A percentile compares a stretch with the other conserved stretches of the same genome.
Evolutionary conservation across 2,329 filamentous ascomycete species (phyloP).

Genomic region (Hypoxylon sp.): DNA sequence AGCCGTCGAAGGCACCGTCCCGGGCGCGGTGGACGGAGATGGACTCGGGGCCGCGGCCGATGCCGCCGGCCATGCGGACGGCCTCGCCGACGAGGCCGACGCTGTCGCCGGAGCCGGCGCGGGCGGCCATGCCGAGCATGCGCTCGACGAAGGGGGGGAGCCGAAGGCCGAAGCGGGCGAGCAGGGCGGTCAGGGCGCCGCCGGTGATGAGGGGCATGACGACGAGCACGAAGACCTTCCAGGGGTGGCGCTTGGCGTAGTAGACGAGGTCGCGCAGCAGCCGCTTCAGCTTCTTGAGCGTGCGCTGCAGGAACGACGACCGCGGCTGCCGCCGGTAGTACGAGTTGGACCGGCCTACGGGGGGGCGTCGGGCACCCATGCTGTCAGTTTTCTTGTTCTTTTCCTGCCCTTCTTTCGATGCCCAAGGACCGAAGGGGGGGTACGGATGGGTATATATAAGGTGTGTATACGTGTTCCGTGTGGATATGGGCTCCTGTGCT

Average conservation of each 20-base stretch:
- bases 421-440: not conserved
- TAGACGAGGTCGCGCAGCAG: slow-evolving; percentile 81
- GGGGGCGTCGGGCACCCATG: not conserved
- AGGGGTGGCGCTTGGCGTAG: slow-evolving; percentile 82
- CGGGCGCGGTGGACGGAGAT: slow-evolving; percentile 47
- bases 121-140: slow-evolving; percentile 62
- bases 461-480: not conserved
- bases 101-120: slow-evolving; percentile 57
- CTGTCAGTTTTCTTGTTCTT: not conserved
- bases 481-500: too few species aligned
- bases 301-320: slow-evolving; percentile 76
- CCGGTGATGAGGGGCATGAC: slow-evolving; percentile 88
- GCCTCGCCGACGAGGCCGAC: slow-evolving; percentile 63
- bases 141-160: slow-evolving; percentile 71
- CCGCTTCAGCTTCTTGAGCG: slow-evolving; percentile 78
- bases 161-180: slow-evolving; percentile 80
- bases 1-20: slow-evolving; percentile 46
- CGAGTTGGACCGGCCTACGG: slow-evolving; percentile 61
- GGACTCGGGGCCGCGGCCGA: slow-evolving; percentile 37
- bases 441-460: not conserved
- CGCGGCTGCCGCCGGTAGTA: slow-evolving; percentile 86
- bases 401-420: too few species aligned
- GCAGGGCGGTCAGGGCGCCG: slow-evolving; percentile 79
- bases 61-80: slow-evolving; percentile 58
- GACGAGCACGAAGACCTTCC: slow-evolving; percentile 87